Percentiles rank a stretch among this genome's conserved stretches.
These are phyloP conservation scores for Globisporangium abappressorium DNA, from an alignment of 352 stramenopile species.

Conservation along the genomic window DNA sequence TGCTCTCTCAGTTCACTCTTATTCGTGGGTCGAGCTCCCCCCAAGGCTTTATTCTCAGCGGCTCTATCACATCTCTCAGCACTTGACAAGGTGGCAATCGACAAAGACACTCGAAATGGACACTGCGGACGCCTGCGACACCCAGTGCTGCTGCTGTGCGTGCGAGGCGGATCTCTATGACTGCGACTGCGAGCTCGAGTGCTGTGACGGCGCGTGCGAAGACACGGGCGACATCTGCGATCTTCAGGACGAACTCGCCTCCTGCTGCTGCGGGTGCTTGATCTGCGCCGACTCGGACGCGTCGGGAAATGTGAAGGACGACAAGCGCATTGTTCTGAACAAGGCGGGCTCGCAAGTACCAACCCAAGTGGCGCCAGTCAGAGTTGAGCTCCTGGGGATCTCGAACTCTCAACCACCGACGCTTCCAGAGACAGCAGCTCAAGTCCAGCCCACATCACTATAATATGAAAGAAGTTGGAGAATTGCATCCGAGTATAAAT, in stretches of 20 bases:
- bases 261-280: constrained; percentile 3
- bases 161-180: constrained; percentile 10
- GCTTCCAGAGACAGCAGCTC: neutral
- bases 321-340: neutral
- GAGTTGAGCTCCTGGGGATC: neutral
- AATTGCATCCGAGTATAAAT: neutral
- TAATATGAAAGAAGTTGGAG: neutral
- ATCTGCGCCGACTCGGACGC: neutral
- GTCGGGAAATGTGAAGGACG: neutral
- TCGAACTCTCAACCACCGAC: neutral
- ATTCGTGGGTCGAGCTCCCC: too few relatives aligned
- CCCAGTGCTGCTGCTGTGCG: constrained; percentile 8
- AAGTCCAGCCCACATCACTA: neutral
- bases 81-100: too few relatives aligned
- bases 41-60: too few relatives aligned
- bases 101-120: constrained; percentile 2
- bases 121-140: neutral
- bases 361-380: neutral
- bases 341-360: neutral
- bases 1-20: too few relatives aligned
- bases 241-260: neutral
- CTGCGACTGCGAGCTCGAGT: constrained; percentile 12
- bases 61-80: too few relatives aligned
- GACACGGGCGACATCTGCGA: constrained; percentile 1
- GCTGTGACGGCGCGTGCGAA: constrained; percentile 7